Evolutionary conservation across 73 alveolate genomes (phyloP).

Genomic region (Uronychia binucleata): DNA sequence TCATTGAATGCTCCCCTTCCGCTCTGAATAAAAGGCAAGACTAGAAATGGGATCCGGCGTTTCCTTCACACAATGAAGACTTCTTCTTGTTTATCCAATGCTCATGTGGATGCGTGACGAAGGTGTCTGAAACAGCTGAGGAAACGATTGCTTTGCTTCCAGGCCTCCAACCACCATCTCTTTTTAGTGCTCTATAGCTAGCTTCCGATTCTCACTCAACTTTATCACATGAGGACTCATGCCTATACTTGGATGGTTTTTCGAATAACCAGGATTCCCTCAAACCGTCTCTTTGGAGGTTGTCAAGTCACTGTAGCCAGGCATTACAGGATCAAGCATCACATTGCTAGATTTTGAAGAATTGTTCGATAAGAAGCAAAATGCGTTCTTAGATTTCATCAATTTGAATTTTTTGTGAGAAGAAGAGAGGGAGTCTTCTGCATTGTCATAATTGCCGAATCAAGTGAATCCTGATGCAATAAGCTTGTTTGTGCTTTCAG

Average conservation of each 20-base stretch:
- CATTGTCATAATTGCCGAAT: not conserved
- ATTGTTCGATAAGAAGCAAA: not conserved
- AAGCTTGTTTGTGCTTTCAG: not conserved
- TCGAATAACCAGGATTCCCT: not conserved
- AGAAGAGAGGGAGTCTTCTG: not conserved
- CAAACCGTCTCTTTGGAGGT: not conserved
- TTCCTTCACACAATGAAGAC: not conserved
- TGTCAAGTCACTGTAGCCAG: not conserved
- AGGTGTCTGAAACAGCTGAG: not conserved
- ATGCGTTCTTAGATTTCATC: not conserved
- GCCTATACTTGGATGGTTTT: not conserved
- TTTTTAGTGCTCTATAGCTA: not conserved
- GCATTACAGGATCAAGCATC: not conserved
- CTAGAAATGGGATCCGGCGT: not conserved
- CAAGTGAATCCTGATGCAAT: not conserved
- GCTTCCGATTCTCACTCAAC: not conserved
- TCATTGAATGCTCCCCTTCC: not conserved
- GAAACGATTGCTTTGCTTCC: not conserved
- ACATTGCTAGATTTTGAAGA: not conserved
- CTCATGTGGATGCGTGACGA: not conserved
- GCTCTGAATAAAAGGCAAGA: not conserved
- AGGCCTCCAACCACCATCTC: not conserved
- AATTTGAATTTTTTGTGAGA: not conserved
- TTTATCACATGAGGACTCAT: not conserved
- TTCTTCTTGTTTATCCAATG: not conserved